Percentiles rank a stretch among this genome's conserved stretches.
phyloP scores from a whole-genome alignment of 164 flowering plant species.

The Berberis vulgaris region DNA sequence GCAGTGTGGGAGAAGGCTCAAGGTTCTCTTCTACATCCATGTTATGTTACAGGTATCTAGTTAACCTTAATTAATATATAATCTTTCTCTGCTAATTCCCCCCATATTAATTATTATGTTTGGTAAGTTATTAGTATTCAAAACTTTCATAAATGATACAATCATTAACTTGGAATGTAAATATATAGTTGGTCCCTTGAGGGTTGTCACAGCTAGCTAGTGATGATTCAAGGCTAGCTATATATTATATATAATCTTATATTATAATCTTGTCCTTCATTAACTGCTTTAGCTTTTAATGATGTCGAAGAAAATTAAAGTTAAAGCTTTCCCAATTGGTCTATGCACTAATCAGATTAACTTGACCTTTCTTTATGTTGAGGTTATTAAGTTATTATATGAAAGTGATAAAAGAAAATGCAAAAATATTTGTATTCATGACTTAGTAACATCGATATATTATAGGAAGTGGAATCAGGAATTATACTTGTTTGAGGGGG shows the following conservation, averaged over 20 bases:
- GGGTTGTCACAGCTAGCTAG: too few relatives aligned
- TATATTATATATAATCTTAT: neutral
- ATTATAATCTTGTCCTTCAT: neutral
- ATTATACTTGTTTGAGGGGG: too few relatives aligned
- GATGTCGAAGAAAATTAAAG: neutral
- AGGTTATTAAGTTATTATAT: too few relatives aligned
- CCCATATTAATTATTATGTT: too few relatives aligned
- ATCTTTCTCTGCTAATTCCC: neutral
- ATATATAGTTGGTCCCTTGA: too few relatives aligned
- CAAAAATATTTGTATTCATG: too few relatives aligned
- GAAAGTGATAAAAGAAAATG: too few relatives aligned
- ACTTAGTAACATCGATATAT: too few relatives aligned
- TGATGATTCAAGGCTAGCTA: neutral
- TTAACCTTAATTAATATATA: neutral
- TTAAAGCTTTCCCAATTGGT: neutral
- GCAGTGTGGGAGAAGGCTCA: slow-evolving; percentile 32
- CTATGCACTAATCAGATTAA: neutral
- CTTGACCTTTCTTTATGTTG: neutral
- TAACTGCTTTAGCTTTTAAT: neutral
- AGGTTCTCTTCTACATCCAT: slow-evolving; percentile 57
- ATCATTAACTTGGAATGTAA: too few relatives aligned
- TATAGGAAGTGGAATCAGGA: too few relatives aligned
- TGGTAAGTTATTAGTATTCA: too few relatives aligned
- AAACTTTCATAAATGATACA: too few relatives aligned
- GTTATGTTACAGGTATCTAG: slow-evolving; percentile 53